Base-by-base conservation (phyloP, 306 rosid species). In the Prinsepia uniflora region DNA sequence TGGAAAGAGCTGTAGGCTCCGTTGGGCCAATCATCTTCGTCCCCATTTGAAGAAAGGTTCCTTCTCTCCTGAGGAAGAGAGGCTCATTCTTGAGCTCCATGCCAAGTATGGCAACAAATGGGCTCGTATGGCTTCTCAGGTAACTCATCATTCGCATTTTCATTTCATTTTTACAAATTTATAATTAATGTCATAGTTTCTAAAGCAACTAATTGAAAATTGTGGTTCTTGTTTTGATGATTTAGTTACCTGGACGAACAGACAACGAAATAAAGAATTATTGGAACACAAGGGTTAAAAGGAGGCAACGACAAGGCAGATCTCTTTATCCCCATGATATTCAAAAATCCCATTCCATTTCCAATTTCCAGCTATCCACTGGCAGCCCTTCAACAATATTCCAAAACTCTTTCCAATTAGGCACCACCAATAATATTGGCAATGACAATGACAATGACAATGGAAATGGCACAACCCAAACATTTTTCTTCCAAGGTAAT, bases 61-160 rank as follows among this genome's bases (percentile, higher is more conserved):
- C 1, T 88, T 93, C 70, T 76, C 92, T 2, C 86, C 80, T 0
- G 89, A 88, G 3, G 98, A 93, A 60, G 97, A 93, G 77, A 77
- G 87, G 19, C 90, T 84, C 53, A 93, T 93, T 76, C 75, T 88
- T 47, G 90, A 87, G 6, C 92, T 93, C 5, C 98, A 93, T 49
- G 72, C 97, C 18, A 91, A 84, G 41, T 83, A 75, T 50, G 97
- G 98, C 71, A 93, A 93, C 84, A 93, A 93, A 82, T 93, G 98
- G 98, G 98, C 98, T n/a, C 81, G 92, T 74, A 93, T 93, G 97
- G 98, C 96, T 18, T 79, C 92, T 67, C 86, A 90, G 87, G 98
- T n/a, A n/a, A n/a, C n/a, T n/a, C n/a, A n/a, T n/a, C 11, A 12
- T 12, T 65, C 13, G 3, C 1, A 5, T 52, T 46, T 24, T 24